Evolutionary conservation across 306 rosid genomes (phyloP), one percentile per base, ranked within the genome.

Genomic region (Canavalia ensiformis): DNA sequence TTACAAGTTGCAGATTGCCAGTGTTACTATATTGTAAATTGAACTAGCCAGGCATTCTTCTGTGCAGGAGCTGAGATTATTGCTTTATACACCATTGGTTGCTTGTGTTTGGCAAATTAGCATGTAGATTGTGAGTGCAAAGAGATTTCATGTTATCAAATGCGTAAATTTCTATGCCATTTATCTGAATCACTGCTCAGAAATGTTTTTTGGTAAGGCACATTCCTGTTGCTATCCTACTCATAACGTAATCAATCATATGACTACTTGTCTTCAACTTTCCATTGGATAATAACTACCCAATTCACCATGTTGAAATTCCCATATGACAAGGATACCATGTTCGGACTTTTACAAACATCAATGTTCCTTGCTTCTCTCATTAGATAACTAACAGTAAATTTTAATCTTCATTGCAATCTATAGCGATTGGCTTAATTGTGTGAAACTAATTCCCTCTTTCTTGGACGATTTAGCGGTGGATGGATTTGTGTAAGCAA

Each of bases 61-160:
- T 81, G 89, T 83, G 85, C 83, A 89, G 82, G 80, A 84, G 88
- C 83, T 76, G 65, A 70, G 69, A 75, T 79, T 76, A 52, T 76
- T 70, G 84, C 88, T 87, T 86, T 74, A 34, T 76, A 70, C 80
- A 77, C 78, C 71, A 60, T 42, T 72, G 69, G 74, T 83, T 66
- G 76, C 66, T 58, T 80, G 88, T 67, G 69, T 84, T 87, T 83
- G 81, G 74, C 66, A 81, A 78, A 50, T 72, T 72, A 75, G 86
- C 74, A 66, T 88, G 89, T 76, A 79, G 50, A 83, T 88, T 86
- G 84, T 85, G 84, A 80, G 83, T 77, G 79, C 75, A 63, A 74
- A 84, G 75, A 59, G 76, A 87, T 74, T 74, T 71, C 80, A 74
- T 85, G 85, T 63, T 86, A 77, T 28, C 75, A 18, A 67, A 84